Conservation (phyloP, 2,329 filamentous ascomycete genomes). For the Aspergillus viridinutans region DNA sequence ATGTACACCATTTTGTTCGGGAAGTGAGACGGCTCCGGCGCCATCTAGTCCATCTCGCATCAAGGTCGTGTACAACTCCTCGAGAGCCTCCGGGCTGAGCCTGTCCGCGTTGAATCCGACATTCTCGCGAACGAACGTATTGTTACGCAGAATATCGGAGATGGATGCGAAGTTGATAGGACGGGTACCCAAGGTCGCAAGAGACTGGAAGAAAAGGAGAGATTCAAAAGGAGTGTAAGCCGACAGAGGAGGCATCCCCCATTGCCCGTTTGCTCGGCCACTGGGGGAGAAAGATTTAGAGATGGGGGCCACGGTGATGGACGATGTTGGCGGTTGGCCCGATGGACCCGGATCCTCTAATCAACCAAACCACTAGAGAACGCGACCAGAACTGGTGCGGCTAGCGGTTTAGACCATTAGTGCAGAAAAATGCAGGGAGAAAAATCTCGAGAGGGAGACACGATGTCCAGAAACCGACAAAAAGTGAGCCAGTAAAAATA, state of each 20-base stretch:
- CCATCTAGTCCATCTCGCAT: slow-evolving; percentile 67
- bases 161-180: slow-evolving; percentile 65
- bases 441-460: background rate
- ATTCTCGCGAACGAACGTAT: slow-evolving; percentile 67
- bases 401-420: slow-evolving; percentile 18
- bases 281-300: slow-evolving; percentile 29
- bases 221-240: slow-evolving; percentile 81
- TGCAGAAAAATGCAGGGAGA: slow-evolving; percentile 17
- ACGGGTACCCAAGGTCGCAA: slow-evolving; percentile 64
- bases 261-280: slow-evolving; percentile 38
- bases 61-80: slow-evolving; percentile 71
- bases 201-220: slow-evolving; percentile 76
- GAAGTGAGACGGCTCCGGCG: slow-evolving; percentile 26
- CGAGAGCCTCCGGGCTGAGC: slow-evolving; percentile 71
- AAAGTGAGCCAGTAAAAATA: background rate
- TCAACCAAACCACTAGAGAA: slow-evolving; percentile 1
- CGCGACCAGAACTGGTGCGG: slow-evolving; percentile 11
- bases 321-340: slow-evolving; percentile 10
- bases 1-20: slow-evolving; percentile 28
- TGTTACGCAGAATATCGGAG: slow-evolving; percentile 69
- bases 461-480: background rate
- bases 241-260: slow-evolving; percentile 57
- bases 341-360: slow-evolving; percentile 4
- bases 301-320: slow-evolving; percentile 36
- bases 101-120: slow-evolving; percentile 68